Evolutionary conservation across 2,329 filamentous ascomycete species (phyloP).

Genomic region (Xylariaceae sp.): DNA sequence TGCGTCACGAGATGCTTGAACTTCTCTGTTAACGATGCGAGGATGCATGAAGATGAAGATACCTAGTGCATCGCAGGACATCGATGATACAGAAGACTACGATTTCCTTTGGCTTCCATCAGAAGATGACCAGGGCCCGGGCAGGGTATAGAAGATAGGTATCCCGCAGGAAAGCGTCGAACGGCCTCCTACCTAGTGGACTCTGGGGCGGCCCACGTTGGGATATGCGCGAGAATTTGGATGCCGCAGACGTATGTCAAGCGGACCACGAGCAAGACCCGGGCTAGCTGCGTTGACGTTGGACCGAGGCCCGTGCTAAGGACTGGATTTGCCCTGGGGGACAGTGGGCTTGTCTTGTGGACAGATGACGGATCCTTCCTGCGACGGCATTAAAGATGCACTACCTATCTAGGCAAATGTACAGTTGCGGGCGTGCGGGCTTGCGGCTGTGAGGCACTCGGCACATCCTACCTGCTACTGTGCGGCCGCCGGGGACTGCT

Average conservation of each 20-base stretch:
- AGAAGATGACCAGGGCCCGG: not conserved
- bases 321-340: conserved; percentile 17
- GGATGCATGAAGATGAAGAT: not conserved
- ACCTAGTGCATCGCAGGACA: not conserved
- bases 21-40: not conserved
- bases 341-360: conserved; percentile 9
- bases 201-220: not conserved
- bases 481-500: not conserved
- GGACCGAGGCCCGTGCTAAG: conserved; percentile 3
- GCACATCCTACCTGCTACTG: not conserved
- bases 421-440: conserved; percentile 5
- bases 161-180: no score
- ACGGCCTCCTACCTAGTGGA: not conserved
- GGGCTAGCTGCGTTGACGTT: conserved; percentile 2
- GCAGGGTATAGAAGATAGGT: not conserved
- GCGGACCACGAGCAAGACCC: not conserved
- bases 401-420: conserved; percentile 1
- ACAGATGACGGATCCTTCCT: conserved; percentile 28
- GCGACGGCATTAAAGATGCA: conserved; percentile 15
- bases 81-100: not conserved
- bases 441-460: conserved; percentile 13
- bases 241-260: conserved; percentile 4
- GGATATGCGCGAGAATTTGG: not conserved
- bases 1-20: not conserved
- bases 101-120: not conserved